A percentile compares a stretch with the other conserved stretches of the same genome.
These are phyloP conservation scores for Dioszegia crocea DNA, from an alignment of 768 basidiomycete genomes.

Conservation along the genomic window DNA sequence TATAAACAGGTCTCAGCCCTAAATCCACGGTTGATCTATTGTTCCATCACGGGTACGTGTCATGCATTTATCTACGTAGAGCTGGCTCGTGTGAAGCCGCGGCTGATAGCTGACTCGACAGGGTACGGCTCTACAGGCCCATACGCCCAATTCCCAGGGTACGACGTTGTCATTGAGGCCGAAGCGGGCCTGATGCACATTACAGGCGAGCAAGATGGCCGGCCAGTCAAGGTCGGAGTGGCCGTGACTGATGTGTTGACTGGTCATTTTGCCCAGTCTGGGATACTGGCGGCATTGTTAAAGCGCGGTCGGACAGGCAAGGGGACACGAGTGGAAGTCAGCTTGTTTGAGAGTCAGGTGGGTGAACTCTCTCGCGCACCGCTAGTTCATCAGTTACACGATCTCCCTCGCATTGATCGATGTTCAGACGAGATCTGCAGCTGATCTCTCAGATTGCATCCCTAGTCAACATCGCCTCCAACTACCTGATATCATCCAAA, in stretches of 20 bases:
- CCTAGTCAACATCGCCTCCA: constrained; percentile 85
- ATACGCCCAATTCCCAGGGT: constrained; percentile 74
- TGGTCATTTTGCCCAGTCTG: constrained; percentile 78
- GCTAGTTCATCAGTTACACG: background rate
- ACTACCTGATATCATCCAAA: constrained; percentile 79
- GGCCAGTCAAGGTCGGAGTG: constrained; percentile 91
- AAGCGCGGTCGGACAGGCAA: constrained; percentile 77
- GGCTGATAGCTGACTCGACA: constrained; percentile 42
- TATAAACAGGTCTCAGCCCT: constrained; percentile 74
- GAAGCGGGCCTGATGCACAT: constrained; percentile 95
- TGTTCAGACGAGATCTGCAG: background rate
- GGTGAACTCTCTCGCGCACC: too few species aligned
- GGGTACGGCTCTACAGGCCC: constrained; percentile 88
- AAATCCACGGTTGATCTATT: constrained; percentile 77
- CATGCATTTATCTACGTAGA: too few species aligned
- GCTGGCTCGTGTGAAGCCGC: too few species aligned
- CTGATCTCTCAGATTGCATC: constrained; percentile 65
- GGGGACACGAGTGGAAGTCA: constrained; percentile 88
- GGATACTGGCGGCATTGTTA: constrained; percentile 82
- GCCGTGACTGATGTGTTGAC: constrained; percentile 84
- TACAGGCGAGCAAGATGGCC: constrained; percentile 80
- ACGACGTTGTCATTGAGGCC: constrained; percentile 80
- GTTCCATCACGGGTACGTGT: constrained; percentile 76
- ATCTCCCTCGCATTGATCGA: too few species aligned
- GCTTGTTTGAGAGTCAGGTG: constrained; percentile 86